Evolutionary conservation across 768 basidiomycete species (phyloP), one percentile per base, ranked within the genome.

Genomic region (Boletus barrowsii): DNA sequence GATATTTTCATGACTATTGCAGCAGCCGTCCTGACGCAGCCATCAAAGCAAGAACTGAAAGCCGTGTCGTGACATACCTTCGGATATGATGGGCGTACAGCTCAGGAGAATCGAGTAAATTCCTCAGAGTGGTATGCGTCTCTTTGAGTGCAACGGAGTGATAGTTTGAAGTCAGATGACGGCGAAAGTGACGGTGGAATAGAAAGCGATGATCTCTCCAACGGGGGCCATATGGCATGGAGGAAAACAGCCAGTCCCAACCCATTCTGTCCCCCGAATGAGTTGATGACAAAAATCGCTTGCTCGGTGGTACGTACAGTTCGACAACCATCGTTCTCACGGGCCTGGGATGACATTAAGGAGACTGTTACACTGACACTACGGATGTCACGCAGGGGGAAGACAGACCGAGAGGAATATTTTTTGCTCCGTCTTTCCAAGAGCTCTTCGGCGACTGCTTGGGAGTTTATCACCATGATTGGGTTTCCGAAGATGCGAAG

Each of bases 221-320:
- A 43, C 53, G 60, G 10, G 43, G 54, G 13, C 77, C 76, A 44
- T 72, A 78, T 6, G 64, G 63, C 62, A 75, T 67, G n/a, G 71
- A 67, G 1, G 75, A 76, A 57, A 79, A 73, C 5, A 77, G 58
- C 77, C 77, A 79, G 54, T 75, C 69, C 72, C 73, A 80, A 7
- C 79, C 79, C 57, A 79, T 76, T 42, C 78, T 79, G 42, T 24
- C 37, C 10, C 5, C 15, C 36, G 30, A 40, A 42, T 52, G 5
- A 53, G 49, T 32, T 22, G 22, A 37, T 24, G 30, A 36, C 29
- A 22, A 22, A 30, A 29, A 18, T 15, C 20, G 17, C n/a, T 4
- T 43, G 35, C 11, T 37, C 40, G 24, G 46, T 10, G 22, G 48
- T 45, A 64, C 73, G 45, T 53, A 79, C 78, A 79, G 56, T 33